A percentile compares a stretch with the other conserved stretches of the same genome.
Conservation (phyloP, 2,329 filamentous ascomycete genomes). For the Albifimbria verrucaria region DNA sequence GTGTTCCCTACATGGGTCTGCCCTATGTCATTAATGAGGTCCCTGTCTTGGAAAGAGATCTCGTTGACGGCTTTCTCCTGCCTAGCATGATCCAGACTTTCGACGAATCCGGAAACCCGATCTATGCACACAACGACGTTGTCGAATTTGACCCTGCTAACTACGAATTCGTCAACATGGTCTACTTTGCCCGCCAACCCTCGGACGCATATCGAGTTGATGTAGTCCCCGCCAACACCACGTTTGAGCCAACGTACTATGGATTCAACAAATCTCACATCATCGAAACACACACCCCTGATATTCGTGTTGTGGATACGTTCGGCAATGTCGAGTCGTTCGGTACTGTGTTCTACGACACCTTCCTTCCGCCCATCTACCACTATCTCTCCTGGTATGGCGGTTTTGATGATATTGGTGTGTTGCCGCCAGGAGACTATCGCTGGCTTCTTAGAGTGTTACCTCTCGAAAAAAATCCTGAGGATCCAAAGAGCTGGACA, state of each 20-base stretch:
- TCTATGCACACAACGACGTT: background rate
- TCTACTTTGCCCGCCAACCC: conserved; percentile 5
- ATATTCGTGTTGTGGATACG: background rate
- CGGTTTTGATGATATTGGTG: background rate
- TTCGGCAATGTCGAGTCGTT: conserved; percentile 4
- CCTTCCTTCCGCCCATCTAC: background rate
- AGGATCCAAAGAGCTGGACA: conserved; percentile 1
- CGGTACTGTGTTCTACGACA: background rate
- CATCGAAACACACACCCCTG: background rate
- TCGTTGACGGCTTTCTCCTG: background rate
- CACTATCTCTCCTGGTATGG: background rate
- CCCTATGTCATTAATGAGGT: conserved; percentile 5
- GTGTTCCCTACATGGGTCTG: conserved; percentile 4
- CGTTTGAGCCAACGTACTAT: conserved; percentile 4
- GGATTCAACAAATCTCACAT: conserved; percentile 2
- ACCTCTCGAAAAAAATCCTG: background rate
- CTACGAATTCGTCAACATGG: background rate
- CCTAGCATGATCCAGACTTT: background rate
- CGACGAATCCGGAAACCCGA: too few relatives aligned
- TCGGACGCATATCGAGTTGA: conserved; percentile 3
- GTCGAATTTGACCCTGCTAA: background rate
- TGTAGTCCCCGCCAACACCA: conserved; percentile 5
- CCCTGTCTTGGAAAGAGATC: conserved; percentile 1
- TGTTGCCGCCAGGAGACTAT: background rate
- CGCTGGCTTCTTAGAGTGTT: conserved; percentile 1